Evolutionary conservation across 2,329 filamentous ascomycete species (phyloP), one percentile per base, ranked within the genome.

Genomic region (Penicillium sp.): DNA sequence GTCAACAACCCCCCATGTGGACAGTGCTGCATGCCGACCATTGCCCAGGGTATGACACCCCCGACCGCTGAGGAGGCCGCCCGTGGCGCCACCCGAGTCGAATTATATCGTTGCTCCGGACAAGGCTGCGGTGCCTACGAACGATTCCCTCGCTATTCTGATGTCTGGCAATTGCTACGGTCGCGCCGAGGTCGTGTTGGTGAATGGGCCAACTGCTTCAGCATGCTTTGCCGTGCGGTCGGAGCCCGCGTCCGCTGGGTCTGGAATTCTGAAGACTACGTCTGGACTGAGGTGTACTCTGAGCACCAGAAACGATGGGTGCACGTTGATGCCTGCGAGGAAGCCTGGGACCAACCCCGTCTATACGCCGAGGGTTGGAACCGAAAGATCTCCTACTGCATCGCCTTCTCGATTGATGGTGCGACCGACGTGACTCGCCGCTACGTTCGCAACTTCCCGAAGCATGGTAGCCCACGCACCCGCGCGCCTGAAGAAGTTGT

Each of bases 201-300:
- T 56, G 94, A 99, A 76, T 97, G 94, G 91, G 91, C 90, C 61
- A 97, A 96, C 75, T 96, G 92, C 80, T 99, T 99, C 76, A 93
- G 88, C 76, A 97, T 97, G 94, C 82, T 99, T 47, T 97, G 93
- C 78, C 85, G 93, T 54, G 94, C 94, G 4, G 85, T 97, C 13
- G 93, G 93, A 45, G 89, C 88, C 54, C 84, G 93, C 56, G 91
- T 96, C 23, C 85, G 94, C 66, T 99, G 94, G 94, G 88, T 99
- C 10, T 99, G 94, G 94, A 97, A 97, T 64, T 87, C 88, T 28
- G 94, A 97, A 73, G 94, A 97, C 70, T 90, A 96, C 67, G 90
- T 96, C 24, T 99, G 94, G 94, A 96, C 92, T 1, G 94, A 97
- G 66, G 88, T 97, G 13, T 99, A 96, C 76, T 96, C 92, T 2